Conservation (phyloP, 768 basidiomycete genomes). For the Psilocybe cyanescens region DNA sequence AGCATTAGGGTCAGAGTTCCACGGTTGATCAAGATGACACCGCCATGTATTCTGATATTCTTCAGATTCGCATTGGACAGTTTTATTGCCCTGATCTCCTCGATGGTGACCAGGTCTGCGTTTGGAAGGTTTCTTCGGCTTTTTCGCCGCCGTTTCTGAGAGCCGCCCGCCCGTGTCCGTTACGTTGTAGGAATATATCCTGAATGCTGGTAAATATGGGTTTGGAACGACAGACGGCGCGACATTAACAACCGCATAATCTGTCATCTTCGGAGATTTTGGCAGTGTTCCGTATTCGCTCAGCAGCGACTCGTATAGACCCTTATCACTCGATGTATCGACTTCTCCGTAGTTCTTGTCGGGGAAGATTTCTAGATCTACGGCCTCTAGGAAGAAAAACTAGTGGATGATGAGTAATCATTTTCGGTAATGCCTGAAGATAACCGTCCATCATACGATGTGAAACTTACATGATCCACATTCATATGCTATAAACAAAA, state of each 20-base stretch:
- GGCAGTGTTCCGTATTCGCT: constrained; percentile 70
- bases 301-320: constrained; percentile 60
- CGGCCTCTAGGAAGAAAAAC: constrained; percentile 61
- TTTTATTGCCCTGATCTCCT: constrained; percentile 48
- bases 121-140: constrained; percentile 30
- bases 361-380: constrained; percentile 52
- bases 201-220: constrained; percentile 78
- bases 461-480: constrained; percentile 67
- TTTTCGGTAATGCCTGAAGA: neutral
- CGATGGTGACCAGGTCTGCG: constrained; percentile 54
- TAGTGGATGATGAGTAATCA: constrained; percentile 28
- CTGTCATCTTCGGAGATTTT: constrained; percentile 47
- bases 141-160: constrained; percentile 7
- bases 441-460: neutral
- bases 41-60: constrained; percentile 64
- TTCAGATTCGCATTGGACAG: constrained; percentile 48
- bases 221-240: constrained; percentile 87
- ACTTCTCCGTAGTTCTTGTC: constrained; percentile 24
- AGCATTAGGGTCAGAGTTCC: constrained; percentile 63
- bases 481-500: constrained; percentile 70
- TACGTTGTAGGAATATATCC: constrained; percentile 83
- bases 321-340: constrained; percentile 26
- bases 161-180: constrained; percentile 36
- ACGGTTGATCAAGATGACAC: constrained; percentile 61
- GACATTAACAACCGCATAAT: constrained; percentile 80